A percentile compares a stretch with the other conserved stretches of the same genome.
Evolutionary conservation across 2,329 filamentous ascomycete genomes (phyloP).

Genomic region (Fusarium nanum): DNA sequence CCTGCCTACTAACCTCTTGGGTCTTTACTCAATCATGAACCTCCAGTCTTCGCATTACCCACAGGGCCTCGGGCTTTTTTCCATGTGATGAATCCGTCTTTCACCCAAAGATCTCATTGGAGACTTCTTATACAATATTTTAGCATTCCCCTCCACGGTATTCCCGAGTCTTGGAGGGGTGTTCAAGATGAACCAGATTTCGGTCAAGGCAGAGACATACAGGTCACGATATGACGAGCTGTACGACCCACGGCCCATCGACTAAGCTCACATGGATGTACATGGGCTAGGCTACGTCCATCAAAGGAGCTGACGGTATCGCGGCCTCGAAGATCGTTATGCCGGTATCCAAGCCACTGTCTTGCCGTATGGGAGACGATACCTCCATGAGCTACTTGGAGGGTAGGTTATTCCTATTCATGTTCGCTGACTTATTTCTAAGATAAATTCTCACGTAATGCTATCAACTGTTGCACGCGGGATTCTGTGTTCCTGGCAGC

Average conservation of each 20-base stretch:
- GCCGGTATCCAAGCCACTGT: conserved; percentile 38
- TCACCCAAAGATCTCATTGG: not conserved
- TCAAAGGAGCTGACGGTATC: conserved; percentile 31
- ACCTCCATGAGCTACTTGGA: conserved; percentile 5
- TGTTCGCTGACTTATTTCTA: conserved; percentile 14
- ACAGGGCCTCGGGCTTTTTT: not conserved
- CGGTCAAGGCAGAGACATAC: conserved; percentile 16
- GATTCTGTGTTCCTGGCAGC: conserved; percentile 27
- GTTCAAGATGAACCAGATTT: conserved; percentile 16
- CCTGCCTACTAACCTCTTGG: not conserved
- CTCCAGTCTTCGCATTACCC: not conserved
- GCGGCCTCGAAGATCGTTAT: conserved; percentile 10
- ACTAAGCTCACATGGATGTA: conserved; percentile 33
- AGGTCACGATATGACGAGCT: conserved; percentile 23
- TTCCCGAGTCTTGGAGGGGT: conserved; percentile 14
- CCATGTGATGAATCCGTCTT: too few relatives aligned
- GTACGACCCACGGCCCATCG: conserved; percentile 31
- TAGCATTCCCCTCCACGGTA: not conserved
- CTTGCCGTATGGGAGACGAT: conserved; percentile 15
- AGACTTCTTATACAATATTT: conserved; percentile 3
- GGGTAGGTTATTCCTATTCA: not conserved
- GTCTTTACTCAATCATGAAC: not conserved
- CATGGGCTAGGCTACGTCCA: conserved; percentile 9
- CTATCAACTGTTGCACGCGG: conserved; percentile 16
- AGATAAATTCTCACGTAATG: conserved; percentile 40